phyloP scores from a whole-genome alignment of 768 basidiomycete species.

The Kwoniella sp. region DNA sequence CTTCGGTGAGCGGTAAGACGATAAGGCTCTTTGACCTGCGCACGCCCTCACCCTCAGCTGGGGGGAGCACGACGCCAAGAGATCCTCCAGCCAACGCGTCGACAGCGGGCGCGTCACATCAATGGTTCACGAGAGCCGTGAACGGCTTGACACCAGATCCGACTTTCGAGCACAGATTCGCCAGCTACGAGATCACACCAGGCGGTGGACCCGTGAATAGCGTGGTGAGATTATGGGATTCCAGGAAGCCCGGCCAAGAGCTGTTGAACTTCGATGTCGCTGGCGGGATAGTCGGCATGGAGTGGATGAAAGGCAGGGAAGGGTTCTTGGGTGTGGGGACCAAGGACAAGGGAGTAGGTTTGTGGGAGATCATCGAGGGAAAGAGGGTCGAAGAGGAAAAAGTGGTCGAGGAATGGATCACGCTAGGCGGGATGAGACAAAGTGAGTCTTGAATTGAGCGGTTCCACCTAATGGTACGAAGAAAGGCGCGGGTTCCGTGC shows the following conservation, averaged over 20 bases:
- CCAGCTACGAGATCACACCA: conserved; percentile 40
- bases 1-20: conserved; percentile 33
- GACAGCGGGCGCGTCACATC: conserved; percentile 15
- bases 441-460: conserved; percentile 29
- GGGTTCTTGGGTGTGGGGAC: conserved; percentile 45
- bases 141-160: conserved; percentile 44
- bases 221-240: conserved; percentile 53
- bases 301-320: conserved; percentile 34
- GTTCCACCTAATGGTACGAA: neutral
- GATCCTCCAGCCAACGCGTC: conserved; percentile 14
- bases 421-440: conserved; percentile 37
- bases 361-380: conserved; percentile 49
- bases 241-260: conserved; percentile 32
- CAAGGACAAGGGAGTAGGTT: conserved; percentile 47
- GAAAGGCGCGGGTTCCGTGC: too few relatives aligned
- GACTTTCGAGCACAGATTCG: conserved; percentile 37
- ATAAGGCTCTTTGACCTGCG: conserved; percentile 47
- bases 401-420: conserved; percentile 35
- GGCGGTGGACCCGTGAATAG: conserved; percentile 19
- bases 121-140: conserved; percentile 45
- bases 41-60: conserved; percentile 17
- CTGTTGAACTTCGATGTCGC: conserved; percentile 45
- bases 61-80: conserved; percentile 9
- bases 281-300: conserved; percentile 31
- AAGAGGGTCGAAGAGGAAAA: conserved; percentile 19